Base-by-base conservation (phyloP, 257 asterid genomes). In the Vinca minor region DNA sequence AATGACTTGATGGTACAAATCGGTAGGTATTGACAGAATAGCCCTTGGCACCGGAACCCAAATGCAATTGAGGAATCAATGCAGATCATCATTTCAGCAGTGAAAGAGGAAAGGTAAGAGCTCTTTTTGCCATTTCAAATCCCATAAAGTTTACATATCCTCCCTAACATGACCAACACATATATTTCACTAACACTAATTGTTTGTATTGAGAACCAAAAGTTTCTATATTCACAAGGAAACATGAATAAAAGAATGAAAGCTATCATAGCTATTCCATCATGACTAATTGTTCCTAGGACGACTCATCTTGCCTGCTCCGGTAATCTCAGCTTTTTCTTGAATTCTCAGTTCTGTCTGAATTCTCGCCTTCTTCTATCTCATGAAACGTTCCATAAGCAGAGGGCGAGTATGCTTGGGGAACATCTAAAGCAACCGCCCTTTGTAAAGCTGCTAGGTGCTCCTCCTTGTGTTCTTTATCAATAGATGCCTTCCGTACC, bases 391-490 rank as follows among this genome's bases (percentile, higher is more conserved):
- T 93, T 34, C 99, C 99, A 31, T 93, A 93, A 3, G 68, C 31
- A 32, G 94, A 76, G n/a, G 95, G 89, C 10, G 95, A 81, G 71
- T 74, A 78, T 17, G 83, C 91, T 56, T 74, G 85, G 18, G 95
- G 97, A 66, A 93, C 78, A 18, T 86, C 87, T 76, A 93, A 69
- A 8, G 95, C 84, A 23, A 82, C 84, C 3, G 97, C 97, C 72
- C 99, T 78, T 74, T 82, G 77, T 52, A 93, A 70, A 20, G 97
- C 97, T 20, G 95, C 96, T 67, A 66, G 74, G 68, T 87, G 74
- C 82, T 93, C 97, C 60, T 85, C 84, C 72, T 41, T 69, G 76
- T 93, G 97, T 59, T 85, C 98, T 73, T 84, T 92, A n/a, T 71
- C 88, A 0, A 93, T 55, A 7, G 95, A 81, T 1, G 69, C 84